Percentiles rank a stretch among this genome's conserved stretches.
phyloP scores from a whole-genome alignment of 768 basidiomycete genomes.

The Xerocomus brunneocitrinus region DNA sequence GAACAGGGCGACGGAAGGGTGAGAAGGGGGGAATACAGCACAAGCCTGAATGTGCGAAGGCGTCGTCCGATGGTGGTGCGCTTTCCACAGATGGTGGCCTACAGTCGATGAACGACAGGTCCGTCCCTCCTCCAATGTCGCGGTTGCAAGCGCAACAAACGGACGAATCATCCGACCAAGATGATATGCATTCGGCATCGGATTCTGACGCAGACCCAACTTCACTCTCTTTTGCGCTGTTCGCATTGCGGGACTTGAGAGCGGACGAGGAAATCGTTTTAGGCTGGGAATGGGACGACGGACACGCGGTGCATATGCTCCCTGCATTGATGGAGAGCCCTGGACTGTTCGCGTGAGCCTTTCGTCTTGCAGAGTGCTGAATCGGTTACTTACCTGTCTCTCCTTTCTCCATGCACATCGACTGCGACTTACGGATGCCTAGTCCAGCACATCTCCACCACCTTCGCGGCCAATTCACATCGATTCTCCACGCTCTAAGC shows the following conservation, averaged over 20 bases:
- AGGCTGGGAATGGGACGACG: slow-evolving; percentile 98
- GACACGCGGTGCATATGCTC: slow-evolving; percentile 73
- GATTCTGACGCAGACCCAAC: slow-evolving; percentile 29
- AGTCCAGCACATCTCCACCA: slow-evolving; percentile 48
- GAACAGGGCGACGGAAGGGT: slow-evolving; percentile 14
- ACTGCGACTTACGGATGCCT: background rate
- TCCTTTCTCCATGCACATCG: background rate
- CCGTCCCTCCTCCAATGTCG: slow-evolving; percentile 6
- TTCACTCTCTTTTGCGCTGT: slow-evolving; percentile 69
- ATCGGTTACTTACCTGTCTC: background rate
- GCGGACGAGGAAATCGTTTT: slow-evolving; percentile 83
- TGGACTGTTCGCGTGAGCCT: slow-evolving; percentile 52
- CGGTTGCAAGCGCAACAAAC: slow-evolving; percentile 9
- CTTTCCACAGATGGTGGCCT: background rate
- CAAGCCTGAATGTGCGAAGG: slow-evolving; percentile 15
- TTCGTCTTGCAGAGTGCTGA: background rate
- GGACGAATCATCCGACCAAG: slow-evolving; percentile 18
- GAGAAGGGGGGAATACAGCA: slow-evolving; percentile 18
- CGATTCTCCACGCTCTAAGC: slow-evolving; percentile 63
- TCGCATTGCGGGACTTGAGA: slow-evolving; percentile 69
- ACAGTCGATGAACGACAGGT: slow-evolving; percentile 9
- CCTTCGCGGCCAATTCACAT: slow-evolving; percentile 61
- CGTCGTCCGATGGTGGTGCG: slow-evolving; percentile 1
- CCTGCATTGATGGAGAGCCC: slow-evolving; percentile 63
- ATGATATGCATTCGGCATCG: slow-evolving; percentile 9